A percentile compares a stretch with the other conserved stretches of the same genome.
Conservation (phyloP, 2,329 filamentous ascomycete genomes). For the Amylocarpus encephaloides region DNA sequence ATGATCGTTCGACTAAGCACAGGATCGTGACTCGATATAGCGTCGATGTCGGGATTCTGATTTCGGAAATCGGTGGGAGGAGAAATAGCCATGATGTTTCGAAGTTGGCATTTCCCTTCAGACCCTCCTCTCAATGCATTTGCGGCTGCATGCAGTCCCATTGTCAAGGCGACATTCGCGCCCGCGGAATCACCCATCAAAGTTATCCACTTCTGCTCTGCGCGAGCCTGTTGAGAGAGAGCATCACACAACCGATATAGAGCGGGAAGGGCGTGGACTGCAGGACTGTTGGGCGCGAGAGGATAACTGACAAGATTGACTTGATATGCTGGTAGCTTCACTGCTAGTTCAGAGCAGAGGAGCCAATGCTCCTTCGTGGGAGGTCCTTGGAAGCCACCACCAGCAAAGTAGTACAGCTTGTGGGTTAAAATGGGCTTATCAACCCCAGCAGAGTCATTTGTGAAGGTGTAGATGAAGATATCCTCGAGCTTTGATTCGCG, state of each 20-base stretch:
- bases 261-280: conserved; percentile 7
- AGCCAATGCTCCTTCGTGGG: conserved; percentile 17
- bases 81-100: conserved; percentile 18
- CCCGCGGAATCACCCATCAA: conserved; percentile 17
- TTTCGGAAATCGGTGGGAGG: conserved; percentile 18
- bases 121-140: background rate
- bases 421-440: background rate
- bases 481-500: conserved; percentile 7
- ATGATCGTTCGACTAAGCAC: conserved; percentile 14
- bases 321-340: conserved; percentile 13
- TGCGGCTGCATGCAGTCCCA: conserved; percentile 13
- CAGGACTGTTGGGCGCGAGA: conserved; percentile 11
- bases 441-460: background rate
- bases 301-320: conserved; percentile 18
- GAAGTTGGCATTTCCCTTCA: conserved; percentile 4
- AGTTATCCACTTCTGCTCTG: conserved; percentile 9
- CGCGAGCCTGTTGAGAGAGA: background rate
- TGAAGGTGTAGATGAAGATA: conserved; percentile 14
- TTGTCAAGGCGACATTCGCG: conserved; percentile 14
- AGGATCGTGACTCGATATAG: conserved; percentile 10
- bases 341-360: conserved; percentile 13
- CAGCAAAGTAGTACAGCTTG: conserved; percentile 29
- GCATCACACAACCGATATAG: conserved; percentile 10
- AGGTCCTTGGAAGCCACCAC: conserved; percentile 22
- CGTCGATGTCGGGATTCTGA: conserved; percentile 16